A percentile compares a stretch with the other conserved stretches of the same genome.
These are phyloP conservation scores for Senecio squalidus DNA, from an alignment of 140 eudicot genomes.

Conservation along the genomic window DNA sequence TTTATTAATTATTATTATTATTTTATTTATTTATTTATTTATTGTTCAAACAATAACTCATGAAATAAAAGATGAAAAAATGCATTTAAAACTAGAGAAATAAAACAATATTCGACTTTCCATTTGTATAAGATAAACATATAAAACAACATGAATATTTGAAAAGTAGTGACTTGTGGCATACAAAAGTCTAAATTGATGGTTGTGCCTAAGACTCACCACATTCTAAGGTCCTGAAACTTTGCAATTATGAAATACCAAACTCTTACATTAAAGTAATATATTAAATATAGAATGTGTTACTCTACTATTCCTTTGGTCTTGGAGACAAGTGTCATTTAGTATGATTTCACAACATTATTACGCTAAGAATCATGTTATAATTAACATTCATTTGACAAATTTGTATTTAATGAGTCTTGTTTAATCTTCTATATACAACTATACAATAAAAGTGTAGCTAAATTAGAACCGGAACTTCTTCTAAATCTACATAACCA, in stretches of 20 bases:
- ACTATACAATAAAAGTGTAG: no score
- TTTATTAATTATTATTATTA: no score
- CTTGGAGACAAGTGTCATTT: constrained; percentile 15
- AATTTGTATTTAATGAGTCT: not conserved
- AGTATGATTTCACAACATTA: constrained; percentile 9
- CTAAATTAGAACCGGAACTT: not conserved
- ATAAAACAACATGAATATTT: constrained; percentile 12
- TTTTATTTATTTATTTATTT: no score
- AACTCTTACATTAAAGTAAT: constrained; percentile 20
- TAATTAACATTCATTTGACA: not conserved
- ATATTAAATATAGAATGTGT: constrained; percentile 1
- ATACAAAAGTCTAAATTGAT: constrained; percentile 31
- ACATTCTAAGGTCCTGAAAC: constrained; percentile 33
- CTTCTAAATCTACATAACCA: not conserved
- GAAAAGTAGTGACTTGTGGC: constrained; percentile 20
- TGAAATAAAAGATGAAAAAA: not conserved
- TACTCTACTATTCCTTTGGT: constrained; percentile 20
- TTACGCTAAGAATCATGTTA: not conserved
- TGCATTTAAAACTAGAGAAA: not conserved
- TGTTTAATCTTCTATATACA: not conserved
- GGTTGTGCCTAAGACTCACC: constrained; percentile 26
- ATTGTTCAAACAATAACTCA: no score
- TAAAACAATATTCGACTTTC: constrained; percentile 6
- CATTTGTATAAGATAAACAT: constrained; percentile 6
- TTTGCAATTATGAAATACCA: constrained; percentile 37